Evolutionary conservation across 2,329 filamentous ascomycete genomes (phyloP).

Genomic region (Aspergillus terreus): DNA sequence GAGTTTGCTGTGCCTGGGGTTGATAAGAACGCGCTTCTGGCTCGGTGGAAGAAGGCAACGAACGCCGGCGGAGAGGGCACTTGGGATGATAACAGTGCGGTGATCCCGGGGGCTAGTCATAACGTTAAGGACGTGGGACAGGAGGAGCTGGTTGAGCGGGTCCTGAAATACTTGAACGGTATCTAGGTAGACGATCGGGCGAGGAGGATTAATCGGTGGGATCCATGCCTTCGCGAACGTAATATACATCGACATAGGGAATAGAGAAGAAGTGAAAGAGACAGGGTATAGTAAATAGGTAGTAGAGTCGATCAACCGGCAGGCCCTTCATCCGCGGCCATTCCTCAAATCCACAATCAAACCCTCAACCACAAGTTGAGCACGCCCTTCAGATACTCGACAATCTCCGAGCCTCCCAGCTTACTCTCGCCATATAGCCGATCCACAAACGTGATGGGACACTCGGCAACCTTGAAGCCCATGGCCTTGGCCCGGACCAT

Average conservation of each 20-base stretch:
- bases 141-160: constrained; percentile 35
- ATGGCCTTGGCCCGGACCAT: constrained; percentile 96
- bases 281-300: constrained; percentile 8
- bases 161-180: constrained; percentile 30
- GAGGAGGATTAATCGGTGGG: not conserved
- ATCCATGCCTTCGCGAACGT: not conserved
- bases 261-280: constrained; percentile 6
- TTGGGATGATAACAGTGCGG: constrained; percentile 50
- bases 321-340: not conserved
- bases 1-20: constrained; percentile 43
- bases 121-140: constrained; percentile 49
- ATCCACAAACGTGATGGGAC: constrained; percentile 95
- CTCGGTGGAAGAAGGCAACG: constrained; percentile 41
- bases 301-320: not conserved
- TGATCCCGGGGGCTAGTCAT: constrained; percentile 48
- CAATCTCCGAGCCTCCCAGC: constrained; percentile 90
- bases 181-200: constrained; percentile 11
- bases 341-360: constrained; percentile 32
- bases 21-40: constrained; percentile 42
- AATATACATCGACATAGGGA: constrained; percentile 4
- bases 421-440: constrained; percentile 93
- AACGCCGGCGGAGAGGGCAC: constrained; percentile 34
- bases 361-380: constrained; percentile 75
- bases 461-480: constrained; percentile 90
- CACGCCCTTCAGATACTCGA: constrained; percentile 89